These are phyloP conservation scores for Chlamydomonas sphaeroides DNA, from an alignment of 139 green algal genomes.

Conservation along the genomic window DNA sequence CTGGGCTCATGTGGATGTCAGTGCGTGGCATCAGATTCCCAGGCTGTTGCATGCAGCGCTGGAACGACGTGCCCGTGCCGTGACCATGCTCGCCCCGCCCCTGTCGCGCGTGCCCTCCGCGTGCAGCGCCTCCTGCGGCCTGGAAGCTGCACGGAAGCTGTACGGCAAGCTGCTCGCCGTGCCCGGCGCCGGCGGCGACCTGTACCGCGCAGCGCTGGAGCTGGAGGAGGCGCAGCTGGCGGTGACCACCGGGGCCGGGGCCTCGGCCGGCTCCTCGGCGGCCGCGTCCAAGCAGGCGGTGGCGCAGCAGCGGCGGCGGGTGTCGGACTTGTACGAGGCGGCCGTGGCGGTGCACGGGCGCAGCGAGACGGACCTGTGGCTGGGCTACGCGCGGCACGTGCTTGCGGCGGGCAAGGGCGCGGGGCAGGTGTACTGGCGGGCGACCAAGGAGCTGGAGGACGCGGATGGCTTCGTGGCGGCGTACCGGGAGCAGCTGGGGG, in stretches of 20 bases:
- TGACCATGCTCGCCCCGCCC: too few relatives aligned
- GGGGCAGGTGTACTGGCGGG: conserved; percentile 75
- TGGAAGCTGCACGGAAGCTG: conserved; percentile 56
- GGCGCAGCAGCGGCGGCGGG: not conserved
- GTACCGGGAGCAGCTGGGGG: conserved; percentile 34
- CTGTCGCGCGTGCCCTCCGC: too few relatives aligned
- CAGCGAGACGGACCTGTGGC: conserved; percentile 68
- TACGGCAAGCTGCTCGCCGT: conserved; percentile 61
- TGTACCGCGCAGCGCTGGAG: conserved; percentile 64
- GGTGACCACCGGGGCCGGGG: not conserved
- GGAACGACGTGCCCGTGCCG: too few relatives aligned
- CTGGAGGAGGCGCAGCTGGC: conserved; percentile 59
- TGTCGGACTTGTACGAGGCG: conserved; percentile 63
- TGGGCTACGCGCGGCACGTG: conserved; percentile 65
- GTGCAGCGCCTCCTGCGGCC: too few relatives aligned
- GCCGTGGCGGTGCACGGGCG: conserved; percentile 61
- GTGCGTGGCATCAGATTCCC: too few relatives aligned
- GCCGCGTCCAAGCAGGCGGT: not conserved
- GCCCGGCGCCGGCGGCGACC: conserved; percentile 66
- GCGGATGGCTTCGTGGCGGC: conserved; percentile 59
- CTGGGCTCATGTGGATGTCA: too few relatives aligned
- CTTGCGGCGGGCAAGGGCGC: conserved; percentile 21
- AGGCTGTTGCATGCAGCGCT: too few relatives aligned
- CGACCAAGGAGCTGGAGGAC: conserved; percentile 66
- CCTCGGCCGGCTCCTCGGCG: not conserved